These are phyloP conservation scores for Nannizziopsis barbatae DNA, from an alignment of 2,329 filamentous ascomycete genomes.

Conservation along the genomic window DNA sequence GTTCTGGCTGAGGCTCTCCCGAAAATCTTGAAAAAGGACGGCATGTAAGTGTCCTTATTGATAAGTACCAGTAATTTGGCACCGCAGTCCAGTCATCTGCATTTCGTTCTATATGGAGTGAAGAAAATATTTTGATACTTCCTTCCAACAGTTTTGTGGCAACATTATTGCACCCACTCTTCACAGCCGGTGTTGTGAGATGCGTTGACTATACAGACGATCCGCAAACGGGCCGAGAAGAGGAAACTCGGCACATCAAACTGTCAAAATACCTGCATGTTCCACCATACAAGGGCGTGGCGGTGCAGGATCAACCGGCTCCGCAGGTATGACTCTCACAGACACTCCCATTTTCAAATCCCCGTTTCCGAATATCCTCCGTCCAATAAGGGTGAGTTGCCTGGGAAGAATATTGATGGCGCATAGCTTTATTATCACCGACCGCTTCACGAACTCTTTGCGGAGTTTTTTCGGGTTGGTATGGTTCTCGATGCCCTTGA, in stretches of 20 bases:
- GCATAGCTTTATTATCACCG: slow-evolving; percentile 34
- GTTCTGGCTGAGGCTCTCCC: slow-evolving; percentile 35
- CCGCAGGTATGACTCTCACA: slow-evolving; percentile 24
- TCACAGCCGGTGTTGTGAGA: slow-evolving; percentile 36
- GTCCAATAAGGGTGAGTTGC: not conserved
- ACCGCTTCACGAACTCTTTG: slow-evolving; percentile 37
- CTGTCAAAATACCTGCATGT: slow-evolving; percentile 37
- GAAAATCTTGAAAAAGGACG: slow-evolving; percentile 32
- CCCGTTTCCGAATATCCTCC: not conserved
- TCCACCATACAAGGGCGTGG: slow-evolving; percentile 30
- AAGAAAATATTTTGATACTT: not conserved
- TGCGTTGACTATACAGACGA: slow-evolving; percentile 33
- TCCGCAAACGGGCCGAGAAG: slow-evolving; percentile 27
- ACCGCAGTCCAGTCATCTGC: too few relatives aligned
- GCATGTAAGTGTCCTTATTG: slow-evolving; percentile 25
- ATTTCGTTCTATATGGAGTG: not conserved
- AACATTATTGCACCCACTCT: slow-evolving; percentile 42
- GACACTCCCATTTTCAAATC: not conserved
- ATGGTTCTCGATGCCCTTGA: slow-evolving; percentile 39
- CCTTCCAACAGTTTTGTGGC: slow-evolving; percentile 34
- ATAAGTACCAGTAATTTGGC: too few relatives aligned
- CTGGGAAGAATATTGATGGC: not conserved
- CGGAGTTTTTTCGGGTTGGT: slow-evolving; percentile 34
- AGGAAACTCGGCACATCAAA: slow-evolving; percentile 28
- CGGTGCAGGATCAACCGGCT: slow-evolving; percentile 26